These are phyloP conservation scores for Neopestalotiopsis clavispora DNA, from an alignment of 2,329 filamentous ascomycete species.

Conservation along the genomic window DNA sequence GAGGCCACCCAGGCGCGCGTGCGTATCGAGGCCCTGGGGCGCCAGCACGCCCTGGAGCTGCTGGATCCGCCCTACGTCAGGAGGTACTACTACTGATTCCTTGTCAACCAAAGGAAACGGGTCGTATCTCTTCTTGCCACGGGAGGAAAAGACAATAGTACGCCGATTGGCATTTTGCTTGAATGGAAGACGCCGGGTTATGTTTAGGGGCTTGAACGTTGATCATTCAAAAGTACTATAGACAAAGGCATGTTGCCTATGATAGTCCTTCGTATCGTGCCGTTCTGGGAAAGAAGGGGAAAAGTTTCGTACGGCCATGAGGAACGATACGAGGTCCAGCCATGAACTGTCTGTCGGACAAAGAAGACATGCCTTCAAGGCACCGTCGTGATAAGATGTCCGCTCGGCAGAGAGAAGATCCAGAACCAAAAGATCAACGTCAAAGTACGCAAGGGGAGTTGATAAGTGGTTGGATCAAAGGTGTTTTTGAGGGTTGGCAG, in stretches of 20 bases:
- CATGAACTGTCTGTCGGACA: background rate
- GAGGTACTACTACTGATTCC: slow-evolving; percentile 6
- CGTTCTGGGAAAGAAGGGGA: background rate
- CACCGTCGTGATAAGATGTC: background rate
- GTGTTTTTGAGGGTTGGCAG: too few species aligned
- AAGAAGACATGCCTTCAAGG: background rate
- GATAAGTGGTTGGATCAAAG: background rate
- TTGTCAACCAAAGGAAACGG: background rate
- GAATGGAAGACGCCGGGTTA: background rate
- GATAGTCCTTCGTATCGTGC: background rate
- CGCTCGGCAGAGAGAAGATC: background rate
- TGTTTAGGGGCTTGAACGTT: background rate
- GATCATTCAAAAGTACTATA: background rate
- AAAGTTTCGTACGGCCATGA: background rate
- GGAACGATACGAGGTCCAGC: background rate
- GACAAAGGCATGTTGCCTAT: background rate
- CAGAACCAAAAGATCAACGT: background rate
- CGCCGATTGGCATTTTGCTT: background rate
- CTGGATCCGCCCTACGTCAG: background rate
- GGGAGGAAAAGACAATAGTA: background rate
- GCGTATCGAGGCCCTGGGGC: slow-evolving; percentile 11
- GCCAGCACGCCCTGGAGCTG: slow-evolving; percentile 9
- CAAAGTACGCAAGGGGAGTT: background rate
- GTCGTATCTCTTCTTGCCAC: background rate
- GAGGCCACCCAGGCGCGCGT: slow-evolving; percentile 6